Evolutionary conservation across 177 flowering plant species (phyloP).

Genomic region (Vitis hybrid): DNA sequence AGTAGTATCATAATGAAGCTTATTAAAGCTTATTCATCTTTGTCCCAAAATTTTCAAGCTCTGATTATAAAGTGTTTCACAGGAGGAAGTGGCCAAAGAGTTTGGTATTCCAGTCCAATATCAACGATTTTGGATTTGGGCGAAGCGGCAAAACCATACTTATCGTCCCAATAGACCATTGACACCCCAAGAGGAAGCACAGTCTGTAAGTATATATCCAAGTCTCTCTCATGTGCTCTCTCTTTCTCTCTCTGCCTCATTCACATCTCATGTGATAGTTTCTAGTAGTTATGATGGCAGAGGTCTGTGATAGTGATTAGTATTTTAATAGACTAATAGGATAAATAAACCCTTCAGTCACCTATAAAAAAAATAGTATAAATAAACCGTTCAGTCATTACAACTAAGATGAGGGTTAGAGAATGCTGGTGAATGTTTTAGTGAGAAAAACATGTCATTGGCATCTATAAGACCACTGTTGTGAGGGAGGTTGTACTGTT

Average conservation of each 20-base stretch:
- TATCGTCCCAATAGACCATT: slow-evolving; percentile 81
- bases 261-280: background rate
- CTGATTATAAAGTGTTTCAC: slow-evolving; percentile 12
- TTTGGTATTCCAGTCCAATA: slow-evolving; percentile 53
- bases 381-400: too few relatives aligned
- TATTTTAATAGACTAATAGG: too few relatives aligned
- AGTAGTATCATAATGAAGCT: background rate
- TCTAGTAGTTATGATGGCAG: background rate
- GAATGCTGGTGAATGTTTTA: too few relatives aligned
- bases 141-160: slow-evolving; percentile 84
- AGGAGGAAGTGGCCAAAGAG: slow-evolving; percentile 67
- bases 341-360: too few relatives aligned
- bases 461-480: too few relatives aligned
- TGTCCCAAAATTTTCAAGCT: background rate
- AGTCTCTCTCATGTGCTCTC: slow-evolving; percentile 4
- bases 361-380: too few relatives aligned
- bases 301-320: too few relatives aligned
- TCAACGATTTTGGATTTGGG: slow-evolving; percentile 87
- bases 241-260: background rate
- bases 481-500: too few relatives aligned
- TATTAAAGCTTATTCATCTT: background rate
- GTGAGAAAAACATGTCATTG: too few relatives aligned
- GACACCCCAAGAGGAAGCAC: slow-evolving; percentile 68
- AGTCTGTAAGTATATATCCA: slow-evolving; percentile 49
- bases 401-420: too few relatives aligned